Evolutionary conservation across 2,329 filamentous ascomycete genomes (phyloP).

Genomic region (Talaromyces sp.): DNA sequence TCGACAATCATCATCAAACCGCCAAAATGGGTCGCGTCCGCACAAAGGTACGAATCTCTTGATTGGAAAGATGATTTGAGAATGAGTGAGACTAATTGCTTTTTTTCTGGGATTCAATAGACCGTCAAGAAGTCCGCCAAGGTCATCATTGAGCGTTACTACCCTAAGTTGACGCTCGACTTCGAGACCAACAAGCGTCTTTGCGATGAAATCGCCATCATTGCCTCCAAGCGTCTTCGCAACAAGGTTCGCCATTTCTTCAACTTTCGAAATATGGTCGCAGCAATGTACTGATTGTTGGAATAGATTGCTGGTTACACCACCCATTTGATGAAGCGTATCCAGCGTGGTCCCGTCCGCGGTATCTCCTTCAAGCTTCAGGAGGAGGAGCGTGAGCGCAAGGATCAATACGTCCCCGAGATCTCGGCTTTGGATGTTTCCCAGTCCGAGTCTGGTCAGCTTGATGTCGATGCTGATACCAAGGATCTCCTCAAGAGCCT

Average conservation of each 20-base stretch:
- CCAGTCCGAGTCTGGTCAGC: slow-evolving; percentile 86
- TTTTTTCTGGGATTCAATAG: slow-evolving; percentile 31
- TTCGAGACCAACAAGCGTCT: slow-evolving; percentile 99
- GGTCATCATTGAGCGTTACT: slow-evolving; percentile 99
- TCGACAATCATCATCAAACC: slow-evolving; percentile 27
- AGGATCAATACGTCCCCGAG: slow-evolving; percentile 99
- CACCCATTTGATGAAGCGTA: slow-evolving; percentile 99
- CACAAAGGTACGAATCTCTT: slow-evolving; percentile 39
- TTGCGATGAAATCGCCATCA: slow-evolving; percentile 99
- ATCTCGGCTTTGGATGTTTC: slow-evolving; percentile 97
- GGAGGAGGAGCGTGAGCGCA: slow-evolving; percentile 99
- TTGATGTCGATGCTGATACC: slow-evolving; percentile 95
- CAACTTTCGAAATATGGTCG: too few species aligned
- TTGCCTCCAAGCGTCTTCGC: slow-evolving; percentile 96
- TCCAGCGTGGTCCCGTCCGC: slow-evolving; percentile 97
- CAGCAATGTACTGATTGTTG: neutral
- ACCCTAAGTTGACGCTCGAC: slow-evolving; percentile 96
- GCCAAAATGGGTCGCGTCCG: slow-evolving; percentile 51
- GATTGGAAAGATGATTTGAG: neutral
- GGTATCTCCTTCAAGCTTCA: slow-evolving; percentile 99
- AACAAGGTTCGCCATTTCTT: slow-evolving; percentile 71
- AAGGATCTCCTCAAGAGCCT: slow-evolving; percentile 99
- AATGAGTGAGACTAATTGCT: neutral
- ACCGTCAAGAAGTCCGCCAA: slow-evolving; percentile 87
- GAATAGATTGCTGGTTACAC: slow-evolving; percentile 92